These are phyloP conservation scores for Rhypophila decipiens DNA, from an alignment of 495 filamentous ascomycete genomes.

Conservation along the genomic window DNA sequence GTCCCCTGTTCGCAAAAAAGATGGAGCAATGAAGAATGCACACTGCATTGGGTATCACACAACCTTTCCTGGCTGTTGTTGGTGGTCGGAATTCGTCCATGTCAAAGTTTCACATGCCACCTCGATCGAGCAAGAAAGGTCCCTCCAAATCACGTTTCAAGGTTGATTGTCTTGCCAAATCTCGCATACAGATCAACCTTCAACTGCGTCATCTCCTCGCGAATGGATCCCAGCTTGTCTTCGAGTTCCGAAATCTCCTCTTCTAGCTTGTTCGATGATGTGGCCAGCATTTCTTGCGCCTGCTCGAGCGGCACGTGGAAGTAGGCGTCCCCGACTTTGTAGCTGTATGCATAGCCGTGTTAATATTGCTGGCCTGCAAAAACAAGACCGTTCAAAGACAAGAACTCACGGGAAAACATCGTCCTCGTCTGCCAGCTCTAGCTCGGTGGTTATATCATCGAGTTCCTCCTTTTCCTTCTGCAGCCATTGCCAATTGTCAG, in stretches of 20 bases:
- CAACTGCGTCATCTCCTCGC: slow-evolving; percentile 79
- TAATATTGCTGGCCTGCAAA: no score
- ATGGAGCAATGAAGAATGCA: no score
- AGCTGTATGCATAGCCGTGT: slow-evolving; percentile 50
- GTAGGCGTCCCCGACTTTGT: slow-evolving; percentile 95
- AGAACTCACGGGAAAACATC: slow-evolving; percentile 75
- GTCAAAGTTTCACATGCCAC: no score
- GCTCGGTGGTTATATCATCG: slow-evolving; percentile 81
- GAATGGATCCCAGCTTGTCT: slow-evolving; percentile 61
- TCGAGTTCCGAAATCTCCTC: slow-evolving; percentile 69
- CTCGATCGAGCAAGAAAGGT: no score
- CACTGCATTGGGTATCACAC: no score
- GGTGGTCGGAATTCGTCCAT: no score
- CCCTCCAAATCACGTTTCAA: slow-evolving; percentile 85
- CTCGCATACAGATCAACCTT: slow-evolving; percentile 90
- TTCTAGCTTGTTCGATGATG: slow-evolving; percentile 65
- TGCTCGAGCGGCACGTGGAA: slow-evolving; percentile 75
- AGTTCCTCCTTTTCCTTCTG: slow-evolving; percentile 99
- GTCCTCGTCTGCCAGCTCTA: slow-evolving; percentile 94
- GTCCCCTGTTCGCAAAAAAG: no score
- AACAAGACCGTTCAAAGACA: no score
- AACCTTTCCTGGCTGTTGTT: no score
- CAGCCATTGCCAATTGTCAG: slow-evolving; percentile 7
- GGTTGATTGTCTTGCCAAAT: slow-evolving; percentile 90
- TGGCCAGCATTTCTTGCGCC: slow-evolving; percentile 73